Evolutionary conservation across 2,329 filamentous ascomycete genomes (phyloP).

Genomic region (Tolypocladium sp.): DNA sequence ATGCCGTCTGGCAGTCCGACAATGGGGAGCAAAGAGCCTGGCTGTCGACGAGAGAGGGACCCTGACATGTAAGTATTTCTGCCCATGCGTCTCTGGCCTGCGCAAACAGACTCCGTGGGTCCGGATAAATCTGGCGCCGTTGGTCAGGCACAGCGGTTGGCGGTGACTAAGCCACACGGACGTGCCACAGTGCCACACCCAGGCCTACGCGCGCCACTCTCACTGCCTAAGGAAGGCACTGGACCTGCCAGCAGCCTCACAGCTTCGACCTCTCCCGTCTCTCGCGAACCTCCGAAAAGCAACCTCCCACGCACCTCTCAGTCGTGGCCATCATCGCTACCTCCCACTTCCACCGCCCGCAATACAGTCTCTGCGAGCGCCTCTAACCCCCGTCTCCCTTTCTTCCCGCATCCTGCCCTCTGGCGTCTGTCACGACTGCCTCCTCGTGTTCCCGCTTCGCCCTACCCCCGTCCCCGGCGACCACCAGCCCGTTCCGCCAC

Average conservation of each 20-base stretch:
- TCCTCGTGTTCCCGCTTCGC: neutral
- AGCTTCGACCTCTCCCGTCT: neutral
- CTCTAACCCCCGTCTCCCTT: neutral
- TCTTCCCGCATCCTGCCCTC: neutral
- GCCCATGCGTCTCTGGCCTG: neutral
- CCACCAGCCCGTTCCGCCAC: neutral
- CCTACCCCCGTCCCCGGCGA: neutral
- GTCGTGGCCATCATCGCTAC: neutral
- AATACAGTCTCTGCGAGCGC: neutral
- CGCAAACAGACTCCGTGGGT: neutral
- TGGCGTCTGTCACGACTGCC: neutral
- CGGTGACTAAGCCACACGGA: neutral
- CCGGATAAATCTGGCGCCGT: neutral
- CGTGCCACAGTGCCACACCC: neutral
- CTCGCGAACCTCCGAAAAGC: neutral
- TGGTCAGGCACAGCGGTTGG: neutral
- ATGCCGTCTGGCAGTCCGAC: neutral
- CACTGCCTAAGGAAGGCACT: slow-evolving; percentile 9
- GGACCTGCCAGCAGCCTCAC: neutral
- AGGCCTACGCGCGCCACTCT: slow-evolving; percentile 12
- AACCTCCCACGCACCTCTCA: neutral
- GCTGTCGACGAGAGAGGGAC: neutral
- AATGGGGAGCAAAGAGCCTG: neutral
- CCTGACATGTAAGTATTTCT: neutral
- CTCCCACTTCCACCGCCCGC: neutral